Evolutionary conservation across 2,329 filamentous ascomycete genomes (phyloP).

Genomic region (Penicillium sp.): DNA sequence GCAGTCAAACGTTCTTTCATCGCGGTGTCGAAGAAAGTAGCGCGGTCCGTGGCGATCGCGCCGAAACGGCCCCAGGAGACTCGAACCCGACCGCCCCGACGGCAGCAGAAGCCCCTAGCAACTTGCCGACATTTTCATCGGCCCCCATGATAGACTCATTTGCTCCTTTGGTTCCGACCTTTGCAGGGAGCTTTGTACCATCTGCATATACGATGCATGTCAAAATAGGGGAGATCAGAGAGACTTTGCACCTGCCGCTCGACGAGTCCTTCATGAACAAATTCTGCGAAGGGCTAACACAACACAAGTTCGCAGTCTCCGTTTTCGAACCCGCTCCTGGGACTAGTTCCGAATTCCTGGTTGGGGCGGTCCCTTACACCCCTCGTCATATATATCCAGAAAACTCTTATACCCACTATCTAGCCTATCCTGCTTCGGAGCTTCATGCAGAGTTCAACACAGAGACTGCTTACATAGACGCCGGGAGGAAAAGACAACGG

Average conservation of each 20-base stretch:
- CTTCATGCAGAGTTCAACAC: not conserved
- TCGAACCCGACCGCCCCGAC: too few relatives aligned
- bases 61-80: too few relatives aligned
- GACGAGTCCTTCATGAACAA: not conserved
- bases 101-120: too few relatives aligned
- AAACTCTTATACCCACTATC: too few relatives aligned
- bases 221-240: not conserved
- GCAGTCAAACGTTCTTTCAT: not conserved
- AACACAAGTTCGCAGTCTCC: not conserved
- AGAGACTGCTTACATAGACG: not conserved
- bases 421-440: not conserved
- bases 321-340: not conserved
- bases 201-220: not conserved
- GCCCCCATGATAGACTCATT: not conserved
- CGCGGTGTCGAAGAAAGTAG: not conserved
- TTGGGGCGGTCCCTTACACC: too few relatives aligned
- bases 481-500: not conserved
- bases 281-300: not conserved
- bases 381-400: too few relatives aligned
- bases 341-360: not conserved
- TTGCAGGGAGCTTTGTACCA: not conserved
- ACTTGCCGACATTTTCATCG: not conserved
- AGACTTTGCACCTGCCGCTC: not conserved
- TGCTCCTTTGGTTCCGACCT: not conserved
- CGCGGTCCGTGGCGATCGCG: too few relatives aligned